Evolutionary conservation across 441 rosid genomes (phyloP).

Genomic region (Omphalea diandra): DNA sequence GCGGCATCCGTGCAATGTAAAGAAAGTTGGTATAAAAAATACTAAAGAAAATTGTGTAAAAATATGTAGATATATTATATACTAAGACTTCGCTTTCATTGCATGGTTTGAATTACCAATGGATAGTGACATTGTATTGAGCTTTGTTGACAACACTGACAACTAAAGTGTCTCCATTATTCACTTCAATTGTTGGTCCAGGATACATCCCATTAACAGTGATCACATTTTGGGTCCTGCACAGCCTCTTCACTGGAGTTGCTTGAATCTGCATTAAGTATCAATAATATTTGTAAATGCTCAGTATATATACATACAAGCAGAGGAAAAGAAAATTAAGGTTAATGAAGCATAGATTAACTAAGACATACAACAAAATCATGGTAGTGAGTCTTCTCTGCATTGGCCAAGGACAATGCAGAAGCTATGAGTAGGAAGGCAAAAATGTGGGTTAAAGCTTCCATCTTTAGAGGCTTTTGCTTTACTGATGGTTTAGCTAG

Average conservation of each 20-base stretch:
- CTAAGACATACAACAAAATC: conserved; percentile 59
- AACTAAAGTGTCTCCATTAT: conserved; percentile 69
- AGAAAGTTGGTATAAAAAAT: no score
- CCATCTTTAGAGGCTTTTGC: conserved; percentile 23
- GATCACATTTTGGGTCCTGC: conserved; percentile 69
- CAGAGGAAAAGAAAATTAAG: no score
- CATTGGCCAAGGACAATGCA: conserved; percentile 27
- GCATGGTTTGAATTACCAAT: conserved; percentile 58
- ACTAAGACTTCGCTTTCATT: no score
- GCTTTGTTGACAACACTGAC: conserved; percentile 66
- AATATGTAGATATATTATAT: neutral
- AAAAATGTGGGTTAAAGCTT: conserved; percentile 10
- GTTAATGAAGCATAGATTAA: neutral
- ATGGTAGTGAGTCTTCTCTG: conserved; percentile 42
- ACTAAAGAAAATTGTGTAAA: neutral
- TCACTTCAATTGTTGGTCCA: conserved; percentile 80
- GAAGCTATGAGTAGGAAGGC: conserved; percentile 39
- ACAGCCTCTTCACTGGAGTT: conserved; percentile 91
- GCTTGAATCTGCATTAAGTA: conserved; percentile 51
- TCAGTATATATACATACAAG: neutral
- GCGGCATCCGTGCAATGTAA: no score
- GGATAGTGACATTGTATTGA: conserved; percentile 74
- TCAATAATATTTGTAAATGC: neutral
- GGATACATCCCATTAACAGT: conserved; percentile 93
- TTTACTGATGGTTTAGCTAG: conserved; percentile 1